phyloP scores from a whole-genome alignment of 78 protist genomes.

The Bodo saltans region DNA sequence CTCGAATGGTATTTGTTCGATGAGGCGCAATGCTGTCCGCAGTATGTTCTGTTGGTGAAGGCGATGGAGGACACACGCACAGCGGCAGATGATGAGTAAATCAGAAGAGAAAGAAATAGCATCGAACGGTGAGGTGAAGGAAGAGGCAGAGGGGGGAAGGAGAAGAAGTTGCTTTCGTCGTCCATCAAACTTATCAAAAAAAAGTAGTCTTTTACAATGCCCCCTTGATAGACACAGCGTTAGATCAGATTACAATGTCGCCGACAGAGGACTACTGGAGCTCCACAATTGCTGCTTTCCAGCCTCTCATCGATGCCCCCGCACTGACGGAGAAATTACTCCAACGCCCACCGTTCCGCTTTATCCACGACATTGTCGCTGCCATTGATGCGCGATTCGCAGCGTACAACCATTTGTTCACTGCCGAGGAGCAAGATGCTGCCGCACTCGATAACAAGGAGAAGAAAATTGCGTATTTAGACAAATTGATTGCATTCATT shows the following conservation, averaged over 20 bases:
- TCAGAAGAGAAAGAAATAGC: background rate
- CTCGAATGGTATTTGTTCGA: conserved; percentile 31
- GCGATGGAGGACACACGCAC: conserved; percentile 29
- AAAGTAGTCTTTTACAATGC: no score
- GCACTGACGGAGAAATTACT: background rate
- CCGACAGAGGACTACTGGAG: no score
- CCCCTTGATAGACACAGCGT: no score
- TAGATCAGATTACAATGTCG: no score
- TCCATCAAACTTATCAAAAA: no score
- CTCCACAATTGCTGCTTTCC: background rate
- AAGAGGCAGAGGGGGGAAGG: no score
- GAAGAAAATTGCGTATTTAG: background rate
- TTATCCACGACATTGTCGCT: background rate
- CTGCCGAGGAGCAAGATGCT: background rate
- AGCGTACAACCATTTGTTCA: background rate
- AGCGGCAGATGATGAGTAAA: background rate
- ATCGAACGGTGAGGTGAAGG: no score
- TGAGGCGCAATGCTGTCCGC: conserved; percentile 12
- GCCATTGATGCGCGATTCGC: background rate
- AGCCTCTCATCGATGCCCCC: background rate
- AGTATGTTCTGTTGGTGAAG: conserved; percentile 2
- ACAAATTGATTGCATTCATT: background rate
- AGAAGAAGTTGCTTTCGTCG: no score
- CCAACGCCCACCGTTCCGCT: background rate
- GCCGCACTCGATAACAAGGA: background rate